Conservation (phyloP, 225 moss, liverwort and hornwort species). For the Antitrichia curtipendula region DNA sequence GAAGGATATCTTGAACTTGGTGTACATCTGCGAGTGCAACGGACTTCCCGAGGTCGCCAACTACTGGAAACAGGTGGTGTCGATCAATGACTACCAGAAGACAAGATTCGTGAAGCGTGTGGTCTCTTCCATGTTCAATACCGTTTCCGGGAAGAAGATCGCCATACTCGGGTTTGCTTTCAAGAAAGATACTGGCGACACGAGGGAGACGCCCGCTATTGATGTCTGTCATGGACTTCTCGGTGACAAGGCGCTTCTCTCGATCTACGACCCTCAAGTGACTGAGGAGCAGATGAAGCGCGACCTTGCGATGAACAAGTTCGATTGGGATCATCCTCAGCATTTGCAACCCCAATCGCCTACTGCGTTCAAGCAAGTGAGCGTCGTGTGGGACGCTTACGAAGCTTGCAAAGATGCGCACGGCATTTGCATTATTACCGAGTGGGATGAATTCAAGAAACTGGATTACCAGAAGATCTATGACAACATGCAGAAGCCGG, state of each 20-base stretch:
- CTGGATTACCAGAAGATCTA: conserved; percentile 79
- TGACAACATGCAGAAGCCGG: conserved; percentile 86
- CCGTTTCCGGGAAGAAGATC: conserved; percentile 81
- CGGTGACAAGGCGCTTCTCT: conserved; percentile 67
- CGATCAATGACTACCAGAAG: conserved; percentile 95
- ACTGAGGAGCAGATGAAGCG: conserved; percentile 91
- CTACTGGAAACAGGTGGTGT: conserved; percentile 95
- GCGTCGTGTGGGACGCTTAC: conserved; percentile 70
- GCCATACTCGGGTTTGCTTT: conserved; percentile 80
- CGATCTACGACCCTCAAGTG: conserved; percentile 79
- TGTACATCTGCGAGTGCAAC: conserved; percentile 96
- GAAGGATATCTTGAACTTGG: conserved; percentile 81
- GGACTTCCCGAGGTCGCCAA: conserved; percentile 75
- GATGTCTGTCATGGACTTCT: conserved; percentile 81
- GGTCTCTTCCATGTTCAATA: conserved; percentile 96
- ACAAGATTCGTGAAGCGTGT: conserved; percentile 80
- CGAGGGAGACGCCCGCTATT: conserved; percentile 81
- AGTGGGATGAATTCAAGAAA: conserved; percentile 95
- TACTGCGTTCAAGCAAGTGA: conserved; percentile 50
- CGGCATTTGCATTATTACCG: conserved; percentile 74
- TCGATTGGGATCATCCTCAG: conserved; percentile 95
- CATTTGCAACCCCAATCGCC: conserved; percentile 70
- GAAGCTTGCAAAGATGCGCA: conserved; percentile 82
- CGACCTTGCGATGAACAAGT: conserved; percentile 84
- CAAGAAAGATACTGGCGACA: conserved; percentile 89